Base-by-base conservation (phyloP, 352 stramenopile genomes). In the Phytopythium aichiense region DNA sequence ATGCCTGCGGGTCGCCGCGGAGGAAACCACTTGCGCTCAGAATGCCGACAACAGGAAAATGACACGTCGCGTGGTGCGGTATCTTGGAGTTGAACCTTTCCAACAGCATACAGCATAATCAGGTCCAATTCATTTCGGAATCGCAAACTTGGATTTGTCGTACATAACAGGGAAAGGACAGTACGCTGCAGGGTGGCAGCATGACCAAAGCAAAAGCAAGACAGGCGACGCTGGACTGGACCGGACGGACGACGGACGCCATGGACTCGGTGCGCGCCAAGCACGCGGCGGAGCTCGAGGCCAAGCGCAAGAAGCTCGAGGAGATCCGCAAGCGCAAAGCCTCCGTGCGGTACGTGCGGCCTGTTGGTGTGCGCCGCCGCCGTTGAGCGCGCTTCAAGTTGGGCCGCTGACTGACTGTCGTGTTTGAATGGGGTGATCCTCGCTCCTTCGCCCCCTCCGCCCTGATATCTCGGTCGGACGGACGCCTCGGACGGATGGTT, bases 231-330 rank as follows among this genome's bases (percentile, higher is more conserved):
- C 33, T 13, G 11, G 7, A 5, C 11, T 9, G 33, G 35, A 40
- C 35, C 35, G 35, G 35, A 30, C 35, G 35, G 35, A 30, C 28
- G 28, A 20, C 33, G 7, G 35, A 4, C 30, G 28, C 33, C 48
- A 87, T 87, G 77, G 77, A 87, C 68, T 87, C 77, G 62, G 73
- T 92, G 61, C 86, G 86, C 63, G 86, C 84, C 52, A 89, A 89
- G 65, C 86, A 95, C 67, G 86, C 84, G 71, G 84, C 84, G 7
- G 87, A 95, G 70, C 73, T 95, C 48, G 87, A 95, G 67, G 87
- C 81, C 31, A 95, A 95, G 74, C 86, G 86, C 66, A 88, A 88
- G 69, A 95, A 95, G 73, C 77, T 95, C n/a, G 85, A 95, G 67
- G 87, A 95, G 74, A 94, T 95, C 64, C 87, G 87, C 53, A 79